A percentile compares a stretch with the other conserved stretches of the same genome.
These are phyloP conservation scores for Grosmannia clavigera DNA, from an alignment of 2,329 filamentous ascomycete genomes.

Conservation along the genomic window DNA sequence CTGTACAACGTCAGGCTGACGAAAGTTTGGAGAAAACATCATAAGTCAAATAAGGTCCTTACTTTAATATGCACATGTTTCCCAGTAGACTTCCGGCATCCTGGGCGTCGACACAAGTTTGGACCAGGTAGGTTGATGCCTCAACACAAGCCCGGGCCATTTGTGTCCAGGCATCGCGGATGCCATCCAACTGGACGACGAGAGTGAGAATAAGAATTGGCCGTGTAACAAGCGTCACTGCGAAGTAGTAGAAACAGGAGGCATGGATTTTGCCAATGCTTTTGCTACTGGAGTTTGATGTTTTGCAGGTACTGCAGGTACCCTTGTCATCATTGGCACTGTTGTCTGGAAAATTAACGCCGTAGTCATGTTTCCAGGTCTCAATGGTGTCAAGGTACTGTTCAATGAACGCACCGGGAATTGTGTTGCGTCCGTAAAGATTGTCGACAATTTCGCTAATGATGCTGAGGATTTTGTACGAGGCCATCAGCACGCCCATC, in stretches of 20 bases:
- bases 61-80: constrained; percentile 8
- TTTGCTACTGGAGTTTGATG: neutral
- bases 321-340: neutral
- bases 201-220: constrained; percentile 10
- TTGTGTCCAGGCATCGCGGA: constrained; percentile 2
- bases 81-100: constrained; percentile 10
- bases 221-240: constrained; percentile 12
- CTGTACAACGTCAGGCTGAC: constrained; percentile 16
- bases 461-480: constrained; percentile 28
- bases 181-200: neutral
- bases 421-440: constrained; percentile 19
- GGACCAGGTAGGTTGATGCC: constrained; percentile 11
- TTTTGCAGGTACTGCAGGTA: neutral
- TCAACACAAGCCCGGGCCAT: constrained; percentile 12
- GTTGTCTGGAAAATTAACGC: neutral
- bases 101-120: constrained; percentile 11
- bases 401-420: constrained; percentile 3
- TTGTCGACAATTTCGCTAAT: constrained; percentile 30
- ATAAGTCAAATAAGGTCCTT: neutral
- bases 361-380: constrained; percentile 1
- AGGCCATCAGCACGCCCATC: constrained; percentile 23
- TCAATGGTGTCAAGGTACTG: constrained; percentile 6
- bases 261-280: constrained; percentile 11
- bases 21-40: too few species aligned
- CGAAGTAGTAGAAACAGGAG: constrained; percentile 14